phyloP scores from a whole-genome alignment of 495 filamentous ascomycete species.

The Clavariopsis aquatica region DNA sequence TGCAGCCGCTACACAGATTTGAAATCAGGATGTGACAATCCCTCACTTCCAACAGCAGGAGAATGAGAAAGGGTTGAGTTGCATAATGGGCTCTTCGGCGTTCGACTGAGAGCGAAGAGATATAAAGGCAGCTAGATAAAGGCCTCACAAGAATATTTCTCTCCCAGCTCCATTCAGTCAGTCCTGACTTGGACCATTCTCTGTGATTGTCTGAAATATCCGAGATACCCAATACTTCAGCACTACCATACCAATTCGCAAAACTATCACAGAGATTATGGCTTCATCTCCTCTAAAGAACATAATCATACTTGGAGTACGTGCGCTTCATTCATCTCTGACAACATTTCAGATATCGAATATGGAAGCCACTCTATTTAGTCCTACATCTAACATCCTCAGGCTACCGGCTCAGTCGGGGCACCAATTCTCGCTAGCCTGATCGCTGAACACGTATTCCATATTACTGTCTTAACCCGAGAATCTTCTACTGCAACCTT shows the following conservation, averaged over 20 bases:
- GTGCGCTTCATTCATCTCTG: no score
- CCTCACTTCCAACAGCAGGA: not conserved
- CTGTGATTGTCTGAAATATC: no score
- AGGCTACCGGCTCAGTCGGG: conserved; percentile 48
- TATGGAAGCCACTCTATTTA: no score
- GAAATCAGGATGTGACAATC: not conserved
- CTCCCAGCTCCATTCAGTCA: not conserved
- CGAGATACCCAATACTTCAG: no score
- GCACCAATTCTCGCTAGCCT: conserved; percentile 46
- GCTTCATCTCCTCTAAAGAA: conserved; percentile 21
- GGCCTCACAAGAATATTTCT: not conserved
- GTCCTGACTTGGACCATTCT: no score
- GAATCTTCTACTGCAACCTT: conserved; percentile 46
- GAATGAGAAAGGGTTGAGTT: not conserved
- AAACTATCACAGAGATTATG: no score
- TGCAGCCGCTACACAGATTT: not conserved
- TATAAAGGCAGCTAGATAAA: not conserved
- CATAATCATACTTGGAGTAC: conserved; percentile 30
- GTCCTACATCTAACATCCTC: conserved; percentile 4
- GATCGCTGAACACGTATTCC: conserved; percentile 53
- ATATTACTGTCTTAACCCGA: conserved; percentile 55
- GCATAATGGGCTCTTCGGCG: not conserved
- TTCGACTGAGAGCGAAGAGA: not conserved
- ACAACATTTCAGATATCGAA: no score
- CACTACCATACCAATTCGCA: no score